These are phyloP conservation scores for Leptographium flavum DNA, from an alignment of 2,329 filamentous ascomycete genomes.

Conservation along the genomic window DNA sequence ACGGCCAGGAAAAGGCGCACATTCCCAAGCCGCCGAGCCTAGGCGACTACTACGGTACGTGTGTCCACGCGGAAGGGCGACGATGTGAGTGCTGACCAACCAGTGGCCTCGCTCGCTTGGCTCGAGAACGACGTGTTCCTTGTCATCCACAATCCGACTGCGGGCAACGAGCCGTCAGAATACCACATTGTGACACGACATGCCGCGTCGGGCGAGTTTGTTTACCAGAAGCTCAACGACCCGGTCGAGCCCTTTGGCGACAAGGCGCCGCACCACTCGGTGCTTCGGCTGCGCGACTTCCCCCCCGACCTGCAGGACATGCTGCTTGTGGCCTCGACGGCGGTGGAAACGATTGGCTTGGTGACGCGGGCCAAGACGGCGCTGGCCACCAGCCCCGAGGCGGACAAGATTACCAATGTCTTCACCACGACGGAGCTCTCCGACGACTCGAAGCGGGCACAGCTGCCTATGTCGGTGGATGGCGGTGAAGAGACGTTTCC, in stretches of 20 bases:
- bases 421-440: slow-evolving; percentile 62
- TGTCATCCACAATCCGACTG: slow-evolving; percentile 57
- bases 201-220: slow-evolving; percentile 40
- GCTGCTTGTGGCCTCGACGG: slow-evolving; percentile 69
- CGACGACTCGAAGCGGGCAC: slow-evolving; percentile 61
- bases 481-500: slow-evolving; percentile 57
- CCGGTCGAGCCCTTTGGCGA: slow-evolving; percentile 61
- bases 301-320: slow-evolving; percentile 68
- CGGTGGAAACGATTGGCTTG: slow-evolving; percentile 64
- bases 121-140: slow-evolving; percentile 79
- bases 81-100: not conserved
- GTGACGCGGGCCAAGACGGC: slow-evolving; percentile 59
- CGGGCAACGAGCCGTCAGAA: slow-evolving; percentile 46
- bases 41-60: slow-evolving; percentile 52
- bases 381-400: slow-evolving; percentile 44
- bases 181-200: slow-evolving; percentile 69
- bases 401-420: slow-evolving; percentile 45
- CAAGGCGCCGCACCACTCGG: slow-evolving; percentile 59
- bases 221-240: slow-evolving; percentile 60
- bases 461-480: slow-evolving; percentile 55
- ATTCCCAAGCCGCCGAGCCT: slow-evolving; percentile 66
- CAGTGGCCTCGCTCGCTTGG: slow-evolving; percentile 74
- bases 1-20: slow-evolving; percentile 60
- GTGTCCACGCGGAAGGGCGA: no score
- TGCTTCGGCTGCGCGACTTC: slow-evolving; percentile 66